These are phyloP conservation scores for Trichopus zeylanicus DNA, from an alignment of 116 monocot genomes.

Conservation along the genomic window DNA sequence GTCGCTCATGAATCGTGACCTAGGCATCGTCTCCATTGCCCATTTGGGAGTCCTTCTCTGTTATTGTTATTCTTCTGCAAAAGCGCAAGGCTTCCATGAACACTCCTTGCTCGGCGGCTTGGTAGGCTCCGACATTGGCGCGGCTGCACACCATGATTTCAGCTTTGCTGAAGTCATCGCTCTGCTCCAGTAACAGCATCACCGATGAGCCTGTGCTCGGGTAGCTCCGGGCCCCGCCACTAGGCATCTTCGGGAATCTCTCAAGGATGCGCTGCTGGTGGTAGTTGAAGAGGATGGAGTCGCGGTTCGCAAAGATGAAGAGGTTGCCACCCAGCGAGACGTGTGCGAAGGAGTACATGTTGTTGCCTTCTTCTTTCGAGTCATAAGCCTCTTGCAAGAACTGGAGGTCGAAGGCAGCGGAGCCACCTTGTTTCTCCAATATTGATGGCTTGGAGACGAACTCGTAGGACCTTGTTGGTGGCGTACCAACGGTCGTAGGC, in stretches of 20 bases:
- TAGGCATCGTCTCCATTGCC: slow-evolving; percentile 47
- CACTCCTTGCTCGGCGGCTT: too few species aligned
- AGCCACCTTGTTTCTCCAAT: too few species aligned
- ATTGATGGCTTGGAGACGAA: neutral
- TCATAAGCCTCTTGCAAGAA: neutral
- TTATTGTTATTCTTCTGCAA: slow-evolving; percentile 33
- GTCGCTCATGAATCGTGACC: too few species aligned
- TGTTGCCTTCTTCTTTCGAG: neutral
- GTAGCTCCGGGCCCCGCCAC: slow-evolving; percentile 25
- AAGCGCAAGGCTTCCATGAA: slow-evolving; percentile 14
- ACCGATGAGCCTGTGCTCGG: too few species aligned
- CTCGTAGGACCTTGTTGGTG: neutral
- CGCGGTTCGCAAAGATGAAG: slow-evolving; percentile 29
- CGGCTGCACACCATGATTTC: too few species aligned
- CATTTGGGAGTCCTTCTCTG: slow-evolving; percentile 25
- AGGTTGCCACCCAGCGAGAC: slow-evolving; percentile 23
- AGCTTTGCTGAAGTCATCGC: slow-evolving; percentile 33
- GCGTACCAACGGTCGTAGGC: too few species aligned
- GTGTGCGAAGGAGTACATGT: slow-evolving; percentile 26
- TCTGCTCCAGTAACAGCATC: slow-evolving; percentile 45
- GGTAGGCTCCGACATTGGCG: too few species aligned
- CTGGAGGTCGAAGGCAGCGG: neutral
- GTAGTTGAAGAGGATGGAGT: slow-evolving; percentile 31
- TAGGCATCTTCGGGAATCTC: slow-evolving; percentile 36
- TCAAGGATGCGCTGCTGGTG: slow-evolving; percentile 11